Evolutionary conservation across 75 land plant genomes (phyloP).

Genomic region (Larix kaempferi): DNA sequence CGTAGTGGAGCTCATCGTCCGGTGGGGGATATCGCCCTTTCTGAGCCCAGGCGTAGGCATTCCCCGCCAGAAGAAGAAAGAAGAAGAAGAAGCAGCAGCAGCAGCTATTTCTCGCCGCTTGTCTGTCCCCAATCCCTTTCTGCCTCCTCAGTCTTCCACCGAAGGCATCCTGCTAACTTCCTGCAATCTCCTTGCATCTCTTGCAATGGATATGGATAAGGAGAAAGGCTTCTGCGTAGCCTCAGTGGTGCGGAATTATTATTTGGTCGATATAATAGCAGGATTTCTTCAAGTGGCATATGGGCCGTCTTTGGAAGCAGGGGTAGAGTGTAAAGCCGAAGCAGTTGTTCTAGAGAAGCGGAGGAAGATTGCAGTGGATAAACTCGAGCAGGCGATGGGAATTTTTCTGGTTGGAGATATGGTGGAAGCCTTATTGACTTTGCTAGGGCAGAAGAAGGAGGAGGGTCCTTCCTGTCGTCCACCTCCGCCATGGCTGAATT

Average conservation of each 20-base stretch:
- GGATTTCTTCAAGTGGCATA: slow-evolving; percentile 6
- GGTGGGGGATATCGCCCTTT: slow-evolving; percentile 33
- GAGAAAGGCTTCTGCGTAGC: not conserved
- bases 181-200: slow-evolving; percentile 5
- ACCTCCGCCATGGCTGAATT: slow-evolving; percentile 43
- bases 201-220: not conserved
- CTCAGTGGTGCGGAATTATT: not conserved
- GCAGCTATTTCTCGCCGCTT: slow-evolving; percentile 8
- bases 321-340: too few species aligned
- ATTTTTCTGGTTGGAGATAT: slow-evolving; percentile 25
- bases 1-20: slow-evolving; percentile 31
- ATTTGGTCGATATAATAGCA: slow-evolving; percentile 6
- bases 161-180: not conserved
- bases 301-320: not conserved
- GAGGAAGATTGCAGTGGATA: slow-evolving; percentile 11
- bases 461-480: slow-evolving; percentile 16
- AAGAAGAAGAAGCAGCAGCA: not conserved
- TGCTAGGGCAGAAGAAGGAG: slow-evolving; percentile 14
- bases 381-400: slow-evolving; percentile 17
- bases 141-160: not conserved
- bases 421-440: slow-evolving; percentile 33
- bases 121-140: not conserved
- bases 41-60: slow-evolving; percentile 44
- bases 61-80: slow-evolving; percentile 17
- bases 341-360: too few species aligned